Evolutionary conservation across 345 rosid genomes (phyloP), one percentile per base, ranked within the genome.

Genomic region (Triadica sebifera): DNA sequence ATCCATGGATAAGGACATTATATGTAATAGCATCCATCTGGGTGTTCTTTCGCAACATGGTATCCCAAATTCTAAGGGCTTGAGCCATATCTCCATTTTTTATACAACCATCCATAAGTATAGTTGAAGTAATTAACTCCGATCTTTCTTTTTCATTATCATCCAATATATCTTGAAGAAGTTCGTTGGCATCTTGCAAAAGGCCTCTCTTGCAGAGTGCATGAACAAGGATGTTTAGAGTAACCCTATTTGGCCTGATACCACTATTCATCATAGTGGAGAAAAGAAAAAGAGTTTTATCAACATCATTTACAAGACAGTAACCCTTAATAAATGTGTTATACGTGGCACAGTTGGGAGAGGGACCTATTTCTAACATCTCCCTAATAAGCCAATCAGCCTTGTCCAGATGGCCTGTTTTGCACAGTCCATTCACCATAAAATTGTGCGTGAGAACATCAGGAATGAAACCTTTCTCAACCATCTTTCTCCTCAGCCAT

Each of bases 1-100:
- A 83, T 51, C 97, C 97, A 79, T 84, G 83, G 75, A 92, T 86
- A 61, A 87, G 82, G 78, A 87, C 93, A 82, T 90, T 90, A 76
- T 87, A 92, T 53, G 84, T 78, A 67, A 86, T 79, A 57, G 78
- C 74, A 81, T 90, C 93, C 37, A 81, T 47, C 71, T 72, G 75
- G 38, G 43, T 69, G 55, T 82, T 78, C 34, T 75, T 78, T 71
- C 57, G 64, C 20, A 74, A 68, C 77, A 89, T 79, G 74, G 80
- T 78, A 65, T 86, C 77, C 96, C 93, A 86, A 25, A 83, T 20
- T 50, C 52, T 71, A 73, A 85, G 71, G 56, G 92, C 97, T 50
- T 83, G 78, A 78, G 53, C 75, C 63, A 78, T 81, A 63, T 84
- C 78, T 50, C 90, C 90, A 63, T 79, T 87, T 89, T 86, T 90